Evolutionary conservation across 1,284 basidiomycete genomes (phyloP), one percentile per base, ranked within the genome.

Genomic region (Melampsora larici-populina): DNA sequence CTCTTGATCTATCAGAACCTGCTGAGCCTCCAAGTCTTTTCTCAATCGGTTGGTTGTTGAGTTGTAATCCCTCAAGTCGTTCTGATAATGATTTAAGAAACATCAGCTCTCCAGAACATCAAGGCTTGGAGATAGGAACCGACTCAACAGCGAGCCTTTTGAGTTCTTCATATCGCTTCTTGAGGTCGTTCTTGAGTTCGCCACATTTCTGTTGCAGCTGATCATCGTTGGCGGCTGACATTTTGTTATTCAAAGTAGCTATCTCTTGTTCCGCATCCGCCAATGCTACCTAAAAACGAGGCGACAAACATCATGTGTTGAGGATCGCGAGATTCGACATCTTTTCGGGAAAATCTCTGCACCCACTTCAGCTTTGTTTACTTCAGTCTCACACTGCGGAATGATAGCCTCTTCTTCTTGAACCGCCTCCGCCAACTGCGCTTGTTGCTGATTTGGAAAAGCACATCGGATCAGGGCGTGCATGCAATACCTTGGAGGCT

Each of bases 301-400:
- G 8, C 8, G 18, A 31, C 40, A 48, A 72, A 29, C 8, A 65
- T 36, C 63, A 43, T 33, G n/a, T 6, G 6, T 36, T 33, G 11
- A 43, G 43, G 2, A 43, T 43, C 43, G 9, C 13, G 13, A 13
- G 43, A 2, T 43, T 43, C 9, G 9, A 13, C 43, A 43, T 15
- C 13, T 15, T 43, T 7, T 43, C 15, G 43, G 9, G 15, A 43
- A 43, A 13, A 43, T 4, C 36, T 36, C 9, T 36, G 36, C 2
- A 40, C 60, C 48, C 70, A 73, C 36, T 60, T 76, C 64, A 88
- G 78, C 55, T 83, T 85, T 33, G 86, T 84, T 80, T 89, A 83
- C 26, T 90, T 86, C 81, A 86, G 89, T 18, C 58, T 62, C n/a
- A 80, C 65, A 51, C 60, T 78, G 33, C 60, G 78, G 73, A 24